A percentile compares a stretch with the other conserved stretches of the same genome.
phyloP scores from a whole-genome alignment of 2,329 filamentous ascomycete genomes.

The Colletotrichum sp. region DNA sequence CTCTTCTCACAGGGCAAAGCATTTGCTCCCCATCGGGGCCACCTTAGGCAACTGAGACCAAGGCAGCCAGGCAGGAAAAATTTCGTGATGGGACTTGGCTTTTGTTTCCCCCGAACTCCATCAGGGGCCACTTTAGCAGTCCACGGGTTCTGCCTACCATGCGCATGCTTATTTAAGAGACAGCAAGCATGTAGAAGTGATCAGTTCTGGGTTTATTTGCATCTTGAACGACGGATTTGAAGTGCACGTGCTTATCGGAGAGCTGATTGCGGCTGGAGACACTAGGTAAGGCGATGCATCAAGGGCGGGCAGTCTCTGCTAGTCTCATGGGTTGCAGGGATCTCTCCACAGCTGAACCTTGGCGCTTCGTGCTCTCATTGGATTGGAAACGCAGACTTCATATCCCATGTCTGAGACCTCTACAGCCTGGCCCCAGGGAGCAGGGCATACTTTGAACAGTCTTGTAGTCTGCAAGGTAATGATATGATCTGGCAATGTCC shows the following conservation, averaged over 20 bases:
- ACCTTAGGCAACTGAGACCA: background rate
- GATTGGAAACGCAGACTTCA: background rate
- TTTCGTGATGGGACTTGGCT: background rate
- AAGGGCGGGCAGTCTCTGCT: background rate
- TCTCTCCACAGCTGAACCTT: background rate
- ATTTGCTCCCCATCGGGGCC: background rate
- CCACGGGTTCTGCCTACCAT: rapidly evolving
- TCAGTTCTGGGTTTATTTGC: background rate
- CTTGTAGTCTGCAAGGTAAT: background rate
- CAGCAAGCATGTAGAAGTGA: rapidly evolving
- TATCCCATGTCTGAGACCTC: background rate
- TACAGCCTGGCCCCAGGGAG: background rate
- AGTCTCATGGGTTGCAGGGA: background rate
- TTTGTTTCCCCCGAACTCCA: background rate
- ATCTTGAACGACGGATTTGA: rapidly evolving
- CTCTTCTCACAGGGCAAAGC: background rate
- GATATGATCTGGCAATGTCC: rapidly evolving
- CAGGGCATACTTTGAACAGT: background rate
- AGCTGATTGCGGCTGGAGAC: background rate
- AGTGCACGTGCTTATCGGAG: background rate
- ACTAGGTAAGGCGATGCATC: background rate
- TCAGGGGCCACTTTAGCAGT: background rate
- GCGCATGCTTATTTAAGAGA: background rate
- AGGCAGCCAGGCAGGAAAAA: background rate
- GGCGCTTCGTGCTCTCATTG: background rate